Percentiles rank a stretch among this genome's conserved stretches.
Conservation (phyloP, 805 yeast species). For the Saccharomycodes ludwigii region DNA sequence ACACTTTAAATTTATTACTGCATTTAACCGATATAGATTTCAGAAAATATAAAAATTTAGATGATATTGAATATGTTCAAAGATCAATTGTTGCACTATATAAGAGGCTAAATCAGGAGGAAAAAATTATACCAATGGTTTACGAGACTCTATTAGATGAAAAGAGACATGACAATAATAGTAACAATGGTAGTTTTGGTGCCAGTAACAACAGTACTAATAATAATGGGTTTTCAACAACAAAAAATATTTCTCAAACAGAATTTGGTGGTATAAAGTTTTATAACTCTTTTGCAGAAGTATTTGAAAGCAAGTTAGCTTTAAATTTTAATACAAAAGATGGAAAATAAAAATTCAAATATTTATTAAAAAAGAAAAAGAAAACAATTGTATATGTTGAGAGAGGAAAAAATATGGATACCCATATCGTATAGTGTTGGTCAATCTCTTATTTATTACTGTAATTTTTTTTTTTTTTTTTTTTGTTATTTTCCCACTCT, state of each 20-base stretch:
- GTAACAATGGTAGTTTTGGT: slow-evolving; percentile 8
- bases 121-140: slow-evolving; percentile 19
- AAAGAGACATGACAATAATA: slow-evolving; percentile 4
- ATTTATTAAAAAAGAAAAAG: no score
- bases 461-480: no score
- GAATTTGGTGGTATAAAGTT: slow-evolving; percentile 21
- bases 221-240: slow-evolving; percentile 1
- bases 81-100: slow-evolving; percentile 12
- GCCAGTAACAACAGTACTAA: slow-evolving; percentile 5
- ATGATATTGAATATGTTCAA: slow-evolving; percentile 14
- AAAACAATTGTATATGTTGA: no score
- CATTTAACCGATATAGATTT: slow-evolving; percentile 34
- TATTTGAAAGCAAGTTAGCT: no score
- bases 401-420: no score
- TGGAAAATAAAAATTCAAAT: no score
- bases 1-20: slow-evolving; percentile 40
- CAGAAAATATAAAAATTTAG: slow-evolving; percentile 15
- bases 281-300: slow-evolving; percentile 12
- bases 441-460: no score
- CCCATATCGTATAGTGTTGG: no score
- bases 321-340: no score
- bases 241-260: slow-evolving; percentile 19
- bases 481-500: no score
- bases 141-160: slow-evolving; percentile 10
- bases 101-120: slow-evolving; percentile 14